phyloP scores from a whole-genome alignment of 1,284 basidiomycete species.

The Leccinum subfulvum region DNA sequence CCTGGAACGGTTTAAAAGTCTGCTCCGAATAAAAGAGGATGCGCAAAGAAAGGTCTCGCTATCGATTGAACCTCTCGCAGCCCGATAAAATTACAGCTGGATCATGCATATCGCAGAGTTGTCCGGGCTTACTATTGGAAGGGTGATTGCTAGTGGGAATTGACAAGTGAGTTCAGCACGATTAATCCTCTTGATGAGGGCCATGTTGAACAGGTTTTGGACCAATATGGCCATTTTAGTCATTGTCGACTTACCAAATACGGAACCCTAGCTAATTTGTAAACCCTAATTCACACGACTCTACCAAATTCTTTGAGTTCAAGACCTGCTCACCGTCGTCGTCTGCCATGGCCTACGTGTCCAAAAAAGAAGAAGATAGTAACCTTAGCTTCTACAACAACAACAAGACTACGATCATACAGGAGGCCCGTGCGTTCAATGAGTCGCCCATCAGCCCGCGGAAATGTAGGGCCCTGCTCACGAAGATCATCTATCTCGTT shows the following conservation, averaged over 20 bases:
- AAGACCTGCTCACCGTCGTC: conserved; percentile 35
- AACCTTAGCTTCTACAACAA: conserved; percentile 86
- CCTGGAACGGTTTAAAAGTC: too few species aligned
- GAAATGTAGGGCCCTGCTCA: conserved; percentile 95
- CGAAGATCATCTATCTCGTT: conserved; percentile 93
- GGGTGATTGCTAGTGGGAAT: too few species aligned
- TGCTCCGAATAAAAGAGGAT: too few species aligned
- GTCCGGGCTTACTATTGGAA: too few species aligned
- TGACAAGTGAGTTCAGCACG: too few species aligned
- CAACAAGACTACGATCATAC: conserved; percentile 94
- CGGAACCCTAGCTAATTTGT: not conserved
- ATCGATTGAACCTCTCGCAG: too few species aligned
- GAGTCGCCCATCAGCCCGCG: conserved; percentile 96
- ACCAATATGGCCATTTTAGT: too few species aligned
- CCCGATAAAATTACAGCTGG: too few species aligned
- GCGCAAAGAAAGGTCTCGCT: not conserved
- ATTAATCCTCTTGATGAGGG: too few species aligned
- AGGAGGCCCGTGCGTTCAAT: conserved; percentile 99
- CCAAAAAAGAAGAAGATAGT: conserved; percentile 92
- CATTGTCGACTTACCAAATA: not conserved
- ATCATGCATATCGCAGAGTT: too few species aligned
- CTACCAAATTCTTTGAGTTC: conserved; percentile 2
- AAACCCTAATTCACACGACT: not conserved
- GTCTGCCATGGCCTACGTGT: conserved; percentile 69
- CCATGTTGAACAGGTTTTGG: too few species aligned